Evolutionary conservation across 2,329 filamentous ascomycete genomes (phyloP).

Genomic region (Ramichloridium luteum): DNA sequence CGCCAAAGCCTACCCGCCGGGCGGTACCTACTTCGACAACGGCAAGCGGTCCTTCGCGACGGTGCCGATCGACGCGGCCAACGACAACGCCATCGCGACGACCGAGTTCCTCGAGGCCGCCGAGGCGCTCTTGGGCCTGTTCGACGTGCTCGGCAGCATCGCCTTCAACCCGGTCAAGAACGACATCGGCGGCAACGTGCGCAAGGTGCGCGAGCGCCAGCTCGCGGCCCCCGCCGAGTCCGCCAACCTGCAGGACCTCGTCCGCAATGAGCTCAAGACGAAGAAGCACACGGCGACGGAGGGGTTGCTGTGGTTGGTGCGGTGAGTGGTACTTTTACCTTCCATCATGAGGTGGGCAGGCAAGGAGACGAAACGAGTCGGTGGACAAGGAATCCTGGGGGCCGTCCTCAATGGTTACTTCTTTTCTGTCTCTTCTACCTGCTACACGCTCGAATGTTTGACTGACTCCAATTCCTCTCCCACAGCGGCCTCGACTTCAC

Average conservation of each 20-base stretch:
- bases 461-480: constrained; percentile 6
- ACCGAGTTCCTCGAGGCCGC: constrained; percentile 82
- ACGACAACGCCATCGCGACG: constrained; percentile 68
- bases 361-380: constrained; percentile 3
- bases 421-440: too few species aligned
- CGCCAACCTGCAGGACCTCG: constrained; percentile 73
- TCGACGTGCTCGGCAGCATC: constrained; percentile 54
- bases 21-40: constrained; percentile 73
- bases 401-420: too few species aligned
- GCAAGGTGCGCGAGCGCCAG: constrained; percentile 85
- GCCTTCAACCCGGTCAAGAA: constrained; percentile 85
- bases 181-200: constrained; percentile 85
- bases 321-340: constrained; percentile 42
- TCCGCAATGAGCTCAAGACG: constrained; percentile 73
- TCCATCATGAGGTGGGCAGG: neutral
- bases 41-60: constrained; percentile 73
- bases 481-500: constrained; percentile 86
- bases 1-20: constrained; percentile 37
- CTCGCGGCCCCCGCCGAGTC: constrained; percentile 66
- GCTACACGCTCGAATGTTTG: neutral
- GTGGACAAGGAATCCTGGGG: constrained; percentile 7
- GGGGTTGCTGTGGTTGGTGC: constrained; percentile 79
- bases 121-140: constrained; percentile 75
- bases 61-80: constrained; percentile 61
- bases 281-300: constrained; percentile 84